Evolutionary conservation across 2,329 filamentous ascomycete species (phyloP), one percentile per base, ranked within the genome.

Genomic region (Nemania abortiva): DNA sequence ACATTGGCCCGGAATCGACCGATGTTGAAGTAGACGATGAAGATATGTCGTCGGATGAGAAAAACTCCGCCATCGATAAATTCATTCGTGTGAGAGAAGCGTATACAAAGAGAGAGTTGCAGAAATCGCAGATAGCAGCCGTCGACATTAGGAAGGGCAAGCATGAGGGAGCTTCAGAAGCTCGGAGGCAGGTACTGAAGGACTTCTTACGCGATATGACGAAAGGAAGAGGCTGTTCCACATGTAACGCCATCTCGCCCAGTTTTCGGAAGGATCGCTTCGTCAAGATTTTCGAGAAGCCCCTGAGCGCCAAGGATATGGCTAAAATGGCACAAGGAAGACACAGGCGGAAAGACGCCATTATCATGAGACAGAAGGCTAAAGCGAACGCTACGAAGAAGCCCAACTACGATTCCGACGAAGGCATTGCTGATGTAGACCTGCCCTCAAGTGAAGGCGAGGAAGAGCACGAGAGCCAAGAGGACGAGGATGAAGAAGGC

Each of bases 271-370:
- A 97, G 79, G 95, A 99, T 76, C 88, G 92, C 52, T 96, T 90
- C 76, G 92, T 95, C 77, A 99, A 98, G 81, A 94, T 99, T 63
- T 99, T 98, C 80, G 91, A 95, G 78, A 96, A 92, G 77, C 85
- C 92, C 1, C 83, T 98, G 65, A 88, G 86, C 55, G 81, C 86
- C 55, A 97, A 97, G 79, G 90, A 96, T 42, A 89, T 90, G 78
- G 87, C 89, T 50, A 90, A 91, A 70, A 97, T 97, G 92, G 87
- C 90, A 2, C 89, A 92, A 69, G 84, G 84, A 55, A 86, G 84
- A 59, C 88, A 94, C 77, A 91, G 90, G 74, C 84, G 89, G 42
- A 86, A 87, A 60, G 93, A 96, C 77, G 91, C 92, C 3, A 84
- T 97, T 74, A 81, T 92, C 13, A 83, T 91, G 27, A 81, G 79